Conservation (phyloP, 148 eudicot species). For the Oxyria digyna region DNA sequence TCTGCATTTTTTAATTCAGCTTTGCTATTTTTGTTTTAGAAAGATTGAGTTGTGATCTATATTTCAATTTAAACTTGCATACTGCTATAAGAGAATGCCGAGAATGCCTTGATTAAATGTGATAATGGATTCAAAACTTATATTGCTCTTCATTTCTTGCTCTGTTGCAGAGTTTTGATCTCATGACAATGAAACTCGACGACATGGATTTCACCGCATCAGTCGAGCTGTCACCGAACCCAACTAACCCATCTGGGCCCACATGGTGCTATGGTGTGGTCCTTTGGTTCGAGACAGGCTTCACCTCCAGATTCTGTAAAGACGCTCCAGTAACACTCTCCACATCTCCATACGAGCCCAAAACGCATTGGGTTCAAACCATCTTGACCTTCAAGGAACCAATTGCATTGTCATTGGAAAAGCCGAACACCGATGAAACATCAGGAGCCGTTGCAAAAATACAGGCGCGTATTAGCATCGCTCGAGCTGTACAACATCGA, state of each 20-base stretch:
- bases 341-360: slow-evolving; percentile 65
- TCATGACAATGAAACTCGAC: slow-evolving; percentile 56
- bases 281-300: slow-evolving; percentile 89
- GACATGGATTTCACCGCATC: slow-evolving; percentile 80
- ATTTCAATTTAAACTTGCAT: neutral
- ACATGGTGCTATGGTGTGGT: slow-evolving; percentile 73
- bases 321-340: slow-evolving; percentile 57
- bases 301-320: slow-evolving; percentile 68
- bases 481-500: slow-evolving; percentile 69
- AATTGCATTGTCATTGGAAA: slow-evolving; percentile 39
- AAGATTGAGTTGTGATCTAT: neutral
- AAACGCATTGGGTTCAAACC: slow-evolving; percentile 90
- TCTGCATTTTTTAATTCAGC: slow-evolving; percentile 1
- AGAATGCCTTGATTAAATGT: neutral
- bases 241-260: slow-evolving; percentile 2
- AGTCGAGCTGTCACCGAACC: slow-evolving; percentile 42
- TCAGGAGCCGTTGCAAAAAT: slow-evolving; percentile 33
- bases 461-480: slow-evolving; percentile 68
- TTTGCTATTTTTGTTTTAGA: no score
- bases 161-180: slow-evolving; percentile 62
- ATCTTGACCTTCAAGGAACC: slow-evolving; percentile 79
- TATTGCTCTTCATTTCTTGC: slow-evolving; percentile 6
- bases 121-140: neutral
- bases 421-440: slow-evolving; percentile 12
- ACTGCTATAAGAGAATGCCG: neutral